Conservation (phyloP, 1,284 basidiomycete genomes). For the Heterobasidion occidentale region DNA sequence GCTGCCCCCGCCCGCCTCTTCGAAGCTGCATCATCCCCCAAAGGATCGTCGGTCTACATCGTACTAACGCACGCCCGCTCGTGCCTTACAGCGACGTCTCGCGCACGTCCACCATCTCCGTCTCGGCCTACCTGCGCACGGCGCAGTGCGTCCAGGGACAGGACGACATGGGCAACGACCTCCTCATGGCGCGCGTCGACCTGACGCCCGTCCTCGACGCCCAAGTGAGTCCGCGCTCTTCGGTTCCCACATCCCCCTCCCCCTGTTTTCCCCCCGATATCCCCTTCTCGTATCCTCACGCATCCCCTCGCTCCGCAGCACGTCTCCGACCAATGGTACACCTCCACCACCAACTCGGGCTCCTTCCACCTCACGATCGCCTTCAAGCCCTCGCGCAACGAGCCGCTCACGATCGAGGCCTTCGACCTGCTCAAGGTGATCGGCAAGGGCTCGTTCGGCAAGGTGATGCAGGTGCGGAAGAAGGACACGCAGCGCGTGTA, state of each 20-base stretch:
- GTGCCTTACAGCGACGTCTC: conserved; percentile 63
- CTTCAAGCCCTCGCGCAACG: conserved; percentile 81
- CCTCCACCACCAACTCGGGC: conserved; percentile 76
- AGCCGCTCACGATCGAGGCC: conserved; percentile 87
- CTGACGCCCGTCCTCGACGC: conserved; percentile 84
- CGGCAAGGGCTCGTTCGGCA: conserved; percentile 96
- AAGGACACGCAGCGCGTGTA: conserved; percentile 98
- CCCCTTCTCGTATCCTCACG: neutral
- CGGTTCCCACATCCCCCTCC: conserved; percentile 4
- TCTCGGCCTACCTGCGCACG: conserved; percentile 85
- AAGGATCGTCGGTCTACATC: neutral
- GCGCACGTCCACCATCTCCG: conserved; percentile 82
- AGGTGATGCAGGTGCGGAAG: conserved; percentile 98
- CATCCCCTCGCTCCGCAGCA: conserved; percentile 33
- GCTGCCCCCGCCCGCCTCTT: neutral
- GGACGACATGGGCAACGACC: conserved; percentile 89
- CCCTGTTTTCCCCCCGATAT: neutral
- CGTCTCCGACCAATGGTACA: conserved; percentile 84
- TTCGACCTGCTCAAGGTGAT: conserved; percentile 98
- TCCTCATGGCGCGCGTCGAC: conserved; percentile 88
- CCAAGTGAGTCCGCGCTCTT: conserved; percentile 40
- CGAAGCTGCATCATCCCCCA: neutral
- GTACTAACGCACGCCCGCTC: no score
- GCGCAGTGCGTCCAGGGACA: conserved; percentile 53
- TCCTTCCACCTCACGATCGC: conserved; percentile 95